phyloP scores from a whole-genome alignment of 2,329 filamentous ascomycete genomes.

The Venturia asperata region DNA sequence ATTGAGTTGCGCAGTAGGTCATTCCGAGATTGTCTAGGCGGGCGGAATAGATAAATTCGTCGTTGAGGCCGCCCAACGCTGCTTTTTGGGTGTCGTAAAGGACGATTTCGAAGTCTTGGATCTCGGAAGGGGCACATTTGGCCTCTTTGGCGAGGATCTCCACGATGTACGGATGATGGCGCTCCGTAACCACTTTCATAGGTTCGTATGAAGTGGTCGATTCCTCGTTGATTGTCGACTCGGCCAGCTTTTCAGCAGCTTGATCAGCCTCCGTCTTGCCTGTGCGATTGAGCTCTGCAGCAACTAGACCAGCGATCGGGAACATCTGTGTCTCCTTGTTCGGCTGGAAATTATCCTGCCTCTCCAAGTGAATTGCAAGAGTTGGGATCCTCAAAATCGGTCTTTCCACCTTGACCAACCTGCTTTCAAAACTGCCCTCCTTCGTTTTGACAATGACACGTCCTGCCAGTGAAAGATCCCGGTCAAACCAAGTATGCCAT shows the following conservation, averaged over 20 bases:
- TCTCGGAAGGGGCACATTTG: constrained; percentile 59
- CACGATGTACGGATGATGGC: constrained; percentile 83
- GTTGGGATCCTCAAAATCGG: constrained; percentile 90
- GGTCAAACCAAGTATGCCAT: constrained; percentile 98
- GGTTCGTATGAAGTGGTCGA: constrained; percentile 55
- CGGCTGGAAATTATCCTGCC: constrained; percentile 77
- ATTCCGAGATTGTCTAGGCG: constrained; percentile 93
- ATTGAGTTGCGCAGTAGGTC: constrained; percentile 86
- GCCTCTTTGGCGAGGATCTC: constrained; percentile 77
- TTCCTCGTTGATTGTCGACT: constrained; percentile 30
- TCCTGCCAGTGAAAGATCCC: constrained; percentile 84
- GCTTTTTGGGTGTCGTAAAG: constrained; percentile 93
- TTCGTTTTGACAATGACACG: constrained; percentile 72
- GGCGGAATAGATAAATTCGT: constrained; percentile 95
- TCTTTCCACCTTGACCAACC: constrained; percentile 81
- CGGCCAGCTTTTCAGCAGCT: constrained; percentile 36
- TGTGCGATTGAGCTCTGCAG: constrained; percentile 78
- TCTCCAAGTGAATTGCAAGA: constrained; percentile 87
- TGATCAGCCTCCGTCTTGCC: constrained; percentile 46
- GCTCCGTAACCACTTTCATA: constrained; percentile 66
- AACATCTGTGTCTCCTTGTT: constrained; percentile 97
- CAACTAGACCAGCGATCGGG: constrained; percentile 81
- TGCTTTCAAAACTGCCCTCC: constrained; percentile 69
- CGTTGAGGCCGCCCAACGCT: constrained; percentile 78
- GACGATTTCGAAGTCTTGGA: constrained; percentile 93